Evolutionary conservation across 1,139 yeast species (phyloP).

Genomic region (Yamadazyma oceani): DNA sequence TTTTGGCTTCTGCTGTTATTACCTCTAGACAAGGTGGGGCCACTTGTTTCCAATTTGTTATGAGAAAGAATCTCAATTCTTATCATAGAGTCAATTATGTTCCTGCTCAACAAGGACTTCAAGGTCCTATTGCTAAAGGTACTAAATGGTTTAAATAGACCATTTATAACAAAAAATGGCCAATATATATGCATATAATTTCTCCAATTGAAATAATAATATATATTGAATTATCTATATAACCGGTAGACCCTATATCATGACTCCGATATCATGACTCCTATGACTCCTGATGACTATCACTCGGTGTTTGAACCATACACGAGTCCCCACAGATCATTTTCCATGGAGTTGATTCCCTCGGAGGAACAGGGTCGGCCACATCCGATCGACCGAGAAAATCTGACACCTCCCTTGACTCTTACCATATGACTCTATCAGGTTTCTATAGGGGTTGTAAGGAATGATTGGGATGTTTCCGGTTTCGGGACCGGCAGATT

Average conservation of each 20-base stretch:
- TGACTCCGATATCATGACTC: too few relatives aligned
- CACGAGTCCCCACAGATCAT: neutral
- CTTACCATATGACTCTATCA: neutral
- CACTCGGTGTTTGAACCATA: too few relatives aligned
- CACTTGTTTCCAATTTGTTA: constrained; percentile 84
- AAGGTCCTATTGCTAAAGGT: constrained; percentile 59
- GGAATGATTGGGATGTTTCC: too few relatives aligned
- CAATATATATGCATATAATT: too few relatives aligned
- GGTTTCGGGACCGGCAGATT: too few relatives aligned
- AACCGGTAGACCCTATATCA: too few relatives aligned
- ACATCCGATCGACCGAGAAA: constrained; percentile 9
- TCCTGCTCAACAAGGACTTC: constrained; percentile 75
- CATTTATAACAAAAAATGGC: too few relatives aligned
- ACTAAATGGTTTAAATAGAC: constrained; percentile 38
- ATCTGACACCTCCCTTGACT: neutral
- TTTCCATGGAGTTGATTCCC: neutral
- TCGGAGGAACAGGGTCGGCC: constrained; percentile 1
- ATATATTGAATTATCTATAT: too few relatives aligned
- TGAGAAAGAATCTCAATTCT: constrained; percentile 85
- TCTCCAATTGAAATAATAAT: too few relatives aligned
- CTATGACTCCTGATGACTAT: too few relatives aligned
- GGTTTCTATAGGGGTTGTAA: too few relatives aligned
- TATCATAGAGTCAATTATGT: constrained; percentile 82
- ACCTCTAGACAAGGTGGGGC: constrained; percentile 94
- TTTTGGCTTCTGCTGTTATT: constrained; percentile 78